These are phyloP conservation scores for Scheffersomyces insectosa DNA, from an alignment of 1,139 yeast species.

Conservation along the genomic window DNA sequence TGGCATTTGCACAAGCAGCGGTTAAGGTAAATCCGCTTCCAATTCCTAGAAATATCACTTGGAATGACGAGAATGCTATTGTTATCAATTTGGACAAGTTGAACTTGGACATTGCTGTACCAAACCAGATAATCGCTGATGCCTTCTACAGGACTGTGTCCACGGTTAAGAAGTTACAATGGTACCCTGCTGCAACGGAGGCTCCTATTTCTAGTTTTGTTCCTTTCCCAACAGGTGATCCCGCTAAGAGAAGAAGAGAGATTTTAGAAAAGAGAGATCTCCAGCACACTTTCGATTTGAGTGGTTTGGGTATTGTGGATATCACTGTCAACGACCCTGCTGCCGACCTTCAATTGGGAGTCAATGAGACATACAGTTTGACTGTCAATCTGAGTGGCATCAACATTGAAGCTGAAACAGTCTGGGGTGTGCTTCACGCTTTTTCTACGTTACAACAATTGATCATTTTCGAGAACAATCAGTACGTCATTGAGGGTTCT, in stretches of 20 bases:
- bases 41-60: constrained; percentile 19
- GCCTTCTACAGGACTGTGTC: constrained; percentile 20
- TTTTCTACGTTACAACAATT: constrained; percentile 47
- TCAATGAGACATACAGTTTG: constrained; percentile 42
- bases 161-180: constrained; percentile 19
- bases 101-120: constrained; percentile 4
- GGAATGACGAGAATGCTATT: constrained; percentile 14
- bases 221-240: constrained; percentile 12
- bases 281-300: background rate
- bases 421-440: constrained; percentile 51
- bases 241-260: background rate
- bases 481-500: constrained; percentile 31
- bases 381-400: constrained; percentile 16
- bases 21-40: constrained; percentile 23
- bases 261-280: background rate
- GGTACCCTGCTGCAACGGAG: constrained; percentile 31
- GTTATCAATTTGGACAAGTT: constrained; percentile 8
- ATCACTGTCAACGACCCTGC: constrained; percentile 23
- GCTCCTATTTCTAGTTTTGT: constrained; percentile 12
- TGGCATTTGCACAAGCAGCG: constrained; percentile 5
- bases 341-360: constrained; percentile 39
- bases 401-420: constrained; percentile 31
- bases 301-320: background rate
- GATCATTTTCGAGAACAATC: constrained; percentile 26
- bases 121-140: constrained; percentile 10